These are phyloP conservation scores for Cryptosporidium ryanae DNA, from an alignment of 169 alveolate genomes.

Conservation along the genomic window DNA sequence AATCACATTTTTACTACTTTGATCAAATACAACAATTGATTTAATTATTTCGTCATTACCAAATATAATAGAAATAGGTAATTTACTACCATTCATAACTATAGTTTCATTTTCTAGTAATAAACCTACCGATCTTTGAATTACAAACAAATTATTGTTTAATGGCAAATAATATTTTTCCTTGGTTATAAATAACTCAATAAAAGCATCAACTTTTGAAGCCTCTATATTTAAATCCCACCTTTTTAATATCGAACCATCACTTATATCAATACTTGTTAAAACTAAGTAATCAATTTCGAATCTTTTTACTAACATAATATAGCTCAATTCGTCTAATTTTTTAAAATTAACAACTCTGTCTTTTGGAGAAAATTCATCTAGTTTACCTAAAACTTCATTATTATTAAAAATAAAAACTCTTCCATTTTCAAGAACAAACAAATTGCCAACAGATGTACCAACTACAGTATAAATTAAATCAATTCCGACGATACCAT, in stretches of 20 bases:
- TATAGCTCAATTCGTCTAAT: not conserved
- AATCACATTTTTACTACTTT: not conserved
- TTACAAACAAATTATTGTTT: constrained; percentile 4
- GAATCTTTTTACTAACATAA: constrained; percentile 17
- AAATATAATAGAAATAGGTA: not conserved
- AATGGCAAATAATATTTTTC: constrained; percentile 1
- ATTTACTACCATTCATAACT: not conserved
- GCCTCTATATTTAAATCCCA: constrained; percentile 34
- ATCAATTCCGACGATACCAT: constrained; percentile 20
- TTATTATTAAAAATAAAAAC: not conserved
- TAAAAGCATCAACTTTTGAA: not conserved
- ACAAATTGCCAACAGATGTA: not conserved
- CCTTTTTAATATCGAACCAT: not conserved
- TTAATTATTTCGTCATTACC: not conserved
- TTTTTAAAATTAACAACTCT: constrained; percentile 8
- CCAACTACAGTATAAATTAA: constrained; percentile 43
- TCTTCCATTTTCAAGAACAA: constrained; percentile 55
- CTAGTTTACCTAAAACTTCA: not conserved
- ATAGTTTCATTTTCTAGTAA: constrained; percentile 4
- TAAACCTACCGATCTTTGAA: constrained; percentile 14
- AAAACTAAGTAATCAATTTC: not conserved
- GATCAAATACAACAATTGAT: constrained; percentile 1
- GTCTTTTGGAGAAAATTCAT: constrained; percentile 34
- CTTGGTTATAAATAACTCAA: not conserved
- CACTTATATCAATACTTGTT: constrained; percentile 9